Evolutionary conservation across 2,329 filamentous ascomycete genomes (phyloP).

Genomic region (Verticillium alfalfae): DNA sequence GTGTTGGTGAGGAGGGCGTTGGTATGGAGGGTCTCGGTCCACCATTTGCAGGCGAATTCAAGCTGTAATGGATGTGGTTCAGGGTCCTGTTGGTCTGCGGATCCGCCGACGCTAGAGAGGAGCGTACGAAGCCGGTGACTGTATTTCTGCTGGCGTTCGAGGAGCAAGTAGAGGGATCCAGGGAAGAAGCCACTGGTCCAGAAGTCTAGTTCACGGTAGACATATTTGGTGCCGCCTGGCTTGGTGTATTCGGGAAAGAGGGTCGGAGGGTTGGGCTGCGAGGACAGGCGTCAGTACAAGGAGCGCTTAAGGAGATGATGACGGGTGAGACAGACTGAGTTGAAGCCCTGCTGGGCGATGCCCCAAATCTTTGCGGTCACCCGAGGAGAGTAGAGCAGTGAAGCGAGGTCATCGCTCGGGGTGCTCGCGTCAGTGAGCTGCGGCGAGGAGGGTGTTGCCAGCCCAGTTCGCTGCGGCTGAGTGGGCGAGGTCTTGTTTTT

Average conservation of each 20-base stretch:
- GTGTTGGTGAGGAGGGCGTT: constrained; percentile 27
- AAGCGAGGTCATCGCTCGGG: not conserved
- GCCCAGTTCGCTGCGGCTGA: not conserved
- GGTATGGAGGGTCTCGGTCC: constrained; percentile 28
- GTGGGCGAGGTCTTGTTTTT: not conserved
- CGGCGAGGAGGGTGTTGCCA: not conserved
- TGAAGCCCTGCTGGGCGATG: constrained; percentile 6
- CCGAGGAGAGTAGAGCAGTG: constrained; percentile 3
- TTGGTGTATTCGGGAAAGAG: constrained; percentile 30
- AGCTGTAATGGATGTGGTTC: constrained; percentile 18
- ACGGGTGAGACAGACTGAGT: not conserved
- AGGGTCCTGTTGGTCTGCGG: not conserved
- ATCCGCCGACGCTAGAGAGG: not conserved
- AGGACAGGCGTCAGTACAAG: not conserved
- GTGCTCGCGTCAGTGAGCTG: not conserved
- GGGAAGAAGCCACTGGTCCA: constrained; percentile 46
- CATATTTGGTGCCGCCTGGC: constrained; percentile 27
- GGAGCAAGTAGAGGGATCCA: constrained; percentile 33
- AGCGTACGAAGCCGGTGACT: constrained; percentile 2
- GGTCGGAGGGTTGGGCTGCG: constrained; percentile 8
- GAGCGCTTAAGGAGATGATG: not conserved
- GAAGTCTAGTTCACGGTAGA: constrained; percentile 32
- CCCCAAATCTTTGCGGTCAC: constrained; percentile 7
- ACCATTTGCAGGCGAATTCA: constrained; percentile 32
- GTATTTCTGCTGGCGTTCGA: constrained; percentile 25